A percentile compares a stretch with the other conserved stretches of the same genome.
Conservation (phyloP, 768 basidiomycete species). For the Lanmaoa pseudosensibilis region DNA sequence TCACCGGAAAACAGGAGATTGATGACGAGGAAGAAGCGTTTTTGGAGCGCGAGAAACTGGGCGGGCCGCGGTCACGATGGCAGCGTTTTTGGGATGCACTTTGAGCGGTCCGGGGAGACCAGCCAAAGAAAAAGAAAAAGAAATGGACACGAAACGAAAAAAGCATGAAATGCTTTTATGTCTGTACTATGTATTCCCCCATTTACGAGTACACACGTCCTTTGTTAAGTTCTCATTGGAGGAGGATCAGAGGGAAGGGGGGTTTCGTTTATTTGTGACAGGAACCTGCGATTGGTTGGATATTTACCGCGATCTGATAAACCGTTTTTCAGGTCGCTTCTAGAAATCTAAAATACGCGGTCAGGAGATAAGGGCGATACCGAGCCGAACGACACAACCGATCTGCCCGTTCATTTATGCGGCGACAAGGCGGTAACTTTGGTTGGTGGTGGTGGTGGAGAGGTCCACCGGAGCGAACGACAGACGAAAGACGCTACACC, state of each 20-base stretch:
- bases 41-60: slow-evolving; percentile 42
- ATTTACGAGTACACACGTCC: no score
- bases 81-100: slow-evolving; percentile 14
- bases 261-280: no score
- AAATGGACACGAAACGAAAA: no score
- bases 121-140: neutral
- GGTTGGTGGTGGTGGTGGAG: neutral
- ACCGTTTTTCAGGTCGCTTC: no score
- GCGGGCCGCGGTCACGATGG: slow-evolving; percentile 33
- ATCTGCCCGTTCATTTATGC: slow-evolving; percentile 10
- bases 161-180: no score
- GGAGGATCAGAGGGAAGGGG: no score
- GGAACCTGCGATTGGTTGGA: no score
- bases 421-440: slow-evolving; percentile 11
- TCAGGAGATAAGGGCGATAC: slow-evolving; percentile 25
- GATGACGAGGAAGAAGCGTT: slow-evolving; percentile 61
- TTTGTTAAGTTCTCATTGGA: no score
- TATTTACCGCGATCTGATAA: neutral
- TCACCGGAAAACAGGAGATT: slow-evolving; percentile 57
- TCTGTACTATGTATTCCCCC: no score
- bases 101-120: neutral
- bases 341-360: neutral
- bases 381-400: slow-evolving; percentile 15
- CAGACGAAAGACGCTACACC: neutral
- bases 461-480: neutral